These are phyloP conservation scores for Blastosporella zonata DNA, from an alignment of 1,284 basidiomycete species.

Conservation along the genomic window DNA sequence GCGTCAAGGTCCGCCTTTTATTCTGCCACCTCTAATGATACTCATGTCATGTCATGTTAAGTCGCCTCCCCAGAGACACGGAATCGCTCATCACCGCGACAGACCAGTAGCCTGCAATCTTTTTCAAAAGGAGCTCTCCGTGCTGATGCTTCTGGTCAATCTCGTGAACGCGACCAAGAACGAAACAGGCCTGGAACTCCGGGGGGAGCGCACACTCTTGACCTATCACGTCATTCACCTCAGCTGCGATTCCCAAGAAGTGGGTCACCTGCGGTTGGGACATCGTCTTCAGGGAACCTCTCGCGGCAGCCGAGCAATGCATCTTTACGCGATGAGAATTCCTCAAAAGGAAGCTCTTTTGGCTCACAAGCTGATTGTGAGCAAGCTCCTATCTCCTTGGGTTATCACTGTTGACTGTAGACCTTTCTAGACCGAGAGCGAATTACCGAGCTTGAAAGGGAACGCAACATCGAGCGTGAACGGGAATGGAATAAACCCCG, in stretches of 20 bases:
- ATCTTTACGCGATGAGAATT: conserved; percentile 17
- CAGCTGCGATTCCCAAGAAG: conserved; percentile 25
- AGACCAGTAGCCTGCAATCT: conserved; percentile 9
- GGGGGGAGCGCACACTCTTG: conserved; percentile 27
- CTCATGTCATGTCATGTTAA: conserved; percentile 12
- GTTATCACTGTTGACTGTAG: background rate
- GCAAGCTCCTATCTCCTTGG: conserved; percentile 17
- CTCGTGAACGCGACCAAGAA: conserved; percentile 34
- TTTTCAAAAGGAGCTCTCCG: background rate
- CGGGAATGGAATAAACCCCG: conserved; percentile 55
- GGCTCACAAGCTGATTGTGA: conserved; percentile 47
- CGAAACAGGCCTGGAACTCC: conserved; percentile 30
- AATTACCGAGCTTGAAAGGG: conserved; percentile 38
- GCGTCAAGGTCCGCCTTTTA: conserved; percentile 16
- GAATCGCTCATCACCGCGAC: background rate
- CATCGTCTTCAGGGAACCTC: background rate
- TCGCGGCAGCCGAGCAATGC: conserved; percentile 13
- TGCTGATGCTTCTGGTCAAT: conserved; percentile 21
- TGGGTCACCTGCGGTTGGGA: conserved; percentile 18
- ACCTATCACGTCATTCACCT: conserved; percentile 29
- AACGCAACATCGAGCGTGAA: conserved; percentile 45
- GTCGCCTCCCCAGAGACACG: conserved; percentile 20
- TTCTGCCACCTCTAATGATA: background rate
- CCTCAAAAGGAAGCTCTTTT: conserved; percentile 42
- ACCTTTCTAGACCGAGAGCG: conserved; percentile 41